Conservation (phyloP, 2,329 filamentous ascomycete genomes). For the Chaetoscypha palmicola region DNA sequence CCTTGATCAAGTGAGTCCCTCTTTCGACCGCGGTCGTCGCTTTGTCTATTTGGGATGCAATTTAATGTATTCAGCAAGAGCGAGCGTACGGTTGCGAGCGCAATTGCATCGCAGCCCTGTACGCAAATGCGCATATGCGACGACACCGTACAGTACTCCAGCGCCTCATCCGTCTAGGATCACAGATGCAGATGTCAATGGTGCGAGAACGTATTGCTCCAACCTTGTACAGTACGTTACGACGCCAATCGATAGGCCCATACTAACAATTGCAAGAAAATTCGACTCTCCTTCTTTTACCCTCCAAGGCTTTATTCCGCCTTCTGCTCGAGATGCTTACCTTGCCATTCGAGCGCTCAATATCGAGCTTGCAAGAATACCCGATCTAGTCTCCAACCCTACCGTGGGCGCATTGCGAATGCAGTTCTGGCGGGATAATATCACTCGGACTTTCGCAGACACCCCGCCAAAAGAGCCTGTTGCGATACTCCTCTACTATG, state of each 20-base stretch:
- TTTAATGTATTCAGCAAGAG: conserved; percentile 26
- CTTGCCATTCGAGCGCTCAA: conserved; percentile 88
- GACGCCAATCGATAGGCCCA: neutral
- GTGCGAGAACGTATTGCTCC: conserved; percentile 31
- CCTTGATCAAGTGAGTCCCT: conserved; percentile 1
- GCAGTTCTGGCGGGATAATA: conserved; percentile 88
- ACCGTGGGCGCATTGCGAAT: conserved; percentile 82
- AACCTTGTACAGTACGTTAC: conserved; percentile 29
- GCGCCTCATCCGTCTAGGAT: conserved; percentile 27
- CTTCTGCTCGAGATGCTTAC: conserved; percentile 70
- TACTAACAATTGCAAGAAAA: conserved; percentile 45
- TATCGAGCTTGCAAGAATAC: conserved; percentile 81
- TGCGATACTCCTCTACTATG: conserved; percentile 71
- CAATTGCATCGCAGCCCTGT: conserved; percentile 8
- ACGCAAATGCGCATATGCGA: conserved; percentile 25
- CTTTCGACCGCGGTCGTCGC: neutral
- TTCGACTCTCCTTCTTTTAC: conserved; percentile 87
- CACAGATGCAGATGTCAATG: conserved; percentile 29
- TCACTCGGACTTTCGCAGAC: conserved; percentile 70
- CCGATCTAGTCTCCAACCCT: conserved; percentile 83
- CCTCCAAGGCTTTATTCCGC: conserved; percentile 77
- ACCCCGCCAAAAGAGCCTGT: conserved; percentile 84
- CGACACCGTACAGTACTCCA: conserved; percentile 28
- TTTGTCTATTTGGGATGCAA: conserved; percentile 7
- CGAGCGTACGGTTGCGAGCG: conserved; percentile 21